Percentiles rank a stretch among this genome's conserved stretches.
Evolutionary conservation across 2,329 filamentous ascomycete species (phyloP).

Genomic region (Cladophialophora psammophila): DNA sequence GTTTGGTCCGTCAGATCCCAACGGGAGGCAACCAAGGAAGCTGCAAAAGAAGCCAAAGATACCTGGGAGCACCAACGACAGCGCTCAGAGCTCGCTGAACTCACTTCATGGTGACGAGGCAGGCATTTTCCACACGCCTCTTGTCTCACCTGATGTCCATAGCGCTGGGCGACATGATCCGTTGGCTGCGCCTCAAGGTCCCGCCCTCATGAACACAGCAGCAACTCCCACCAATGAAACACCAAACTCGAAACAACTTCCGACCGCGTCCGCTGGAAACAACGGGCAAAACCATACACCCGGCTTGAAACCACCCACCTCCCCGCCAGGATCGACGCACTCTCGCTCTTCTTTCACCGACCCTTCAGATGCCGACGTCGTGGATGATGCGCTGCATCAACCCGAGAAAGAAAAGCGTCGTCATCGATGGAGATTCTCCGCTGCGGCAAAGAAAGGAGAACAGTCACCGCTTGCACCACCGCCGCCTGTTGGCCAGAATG

Average conservation of each 20-base stretch:
- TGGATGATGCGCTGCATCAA: slow-evolving; percentile 56
- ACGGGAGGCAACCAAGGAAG: slow-evolving; percentile 78
- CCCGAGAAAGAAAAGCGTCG: slow-evolving; percentile 71
- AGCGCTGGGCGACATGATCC: slow-evolving; percentile 42
- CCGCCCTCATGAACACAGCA: slow-evolving; percentile 45
- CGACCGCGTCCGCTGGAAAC: slow-evolving; percentile 50
- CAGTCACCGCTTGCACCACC: slow-evolving; percentile 53
- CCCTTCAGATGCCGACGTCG: slow-evolving; percentile 78
- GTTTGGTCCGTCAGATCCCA: slow-evolving; percentile 51
- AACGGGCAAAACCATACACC: slow-evolving; percentile 54
- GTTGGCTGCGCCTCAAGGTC: slow-evolving; percentile 42
- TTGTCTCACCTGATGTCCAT: slow-evolving; percentile 43
- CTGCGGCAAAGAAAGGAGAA: slow-evolving; percentile 63
- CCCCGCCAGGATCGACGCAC: slow-evolving; percentile 77
- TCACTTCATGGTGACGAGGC: slow-evolving; percentile 65
- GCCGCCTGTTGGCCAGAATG: slow-evolving; percentile 67
- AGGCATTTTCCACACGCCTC: slow-evolving; percentile 44
- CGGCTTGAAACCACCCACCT: slow-evolving; percentile 71
- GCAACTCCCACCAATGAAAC: slow-evolving; percentile 43
- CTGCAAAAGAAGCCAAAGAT: slow-evolving; percentile 82
- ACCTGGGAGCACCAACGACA: slow-evolving; percentile 78
- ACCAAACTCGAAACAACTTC: slow-evolving; percentile 20
- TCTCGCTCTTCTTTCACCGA: slow-evolving; percentile 77
- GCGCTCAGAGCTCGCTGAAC: slow-evolving; percentile 86
- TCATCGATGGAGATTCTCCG: slow-evolving; percentile 75